Percentiles rank a stretch among this genome's conserved stretches.
Conservation (phyloP, 2,329 filamentous ascomycete species). For the Grosmannia penicillata region DNA sequence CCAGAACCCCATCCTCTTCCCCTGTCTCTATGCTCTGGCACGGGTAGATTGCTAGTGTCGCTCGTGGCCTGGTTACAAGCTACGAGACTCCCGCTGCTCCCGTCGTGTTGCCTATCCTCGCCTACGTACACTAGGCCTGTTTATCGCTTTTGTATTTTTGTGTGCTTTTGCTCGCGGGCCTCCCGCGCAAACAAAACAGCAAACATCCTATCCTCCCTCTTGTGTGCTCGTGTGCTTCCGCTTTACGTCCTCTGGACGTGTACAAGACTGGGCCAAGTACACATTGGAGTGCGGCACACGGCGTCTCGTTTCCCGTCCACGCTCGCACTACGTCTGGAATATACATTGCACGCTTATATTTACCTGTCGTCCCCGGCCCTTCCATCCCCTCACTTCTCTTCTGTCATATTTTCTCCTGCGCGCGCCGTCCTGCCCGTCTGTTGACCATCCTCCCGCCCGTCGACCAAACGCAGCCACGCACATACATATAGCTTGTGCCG, state of each 20-base stretch:
- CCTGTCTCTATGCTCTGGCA: slow-evolving; percentile 2
- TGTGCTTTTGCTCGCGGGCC: neutral
- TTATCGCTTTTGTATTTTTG: neutral
- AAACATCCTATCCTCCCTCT: neutral
- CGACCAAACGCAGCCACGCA: too few relatives aligned
- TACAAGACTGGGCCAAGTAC: too few relatives aligned
- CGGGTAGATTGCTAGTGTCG: slow-evolving; percentile 4
- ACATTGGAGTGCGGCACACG: neutral
- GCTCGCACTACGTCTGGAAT: slow-evolving; percentile 2
- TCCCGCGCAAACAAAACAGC: slow-evolving; percentile 1
- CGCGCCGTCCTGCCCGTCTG: neutral
- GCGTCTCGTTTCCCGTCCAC: slow-evolving; percentile 2
- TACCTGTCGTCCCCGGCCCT: neutral
- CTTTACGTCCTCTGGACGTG: neutral
- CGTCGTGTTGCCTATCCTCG: slow-evolving; percentile 1
- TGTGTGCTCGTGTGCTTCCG: neutral
- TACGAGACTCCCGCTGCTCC: slow-evolving; percentile 3
- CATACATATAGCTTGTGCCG: too few relatives aligned
- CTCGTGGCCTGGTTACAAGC: slow-evolving; percentile 3
- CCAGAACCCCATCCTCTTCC: neutral
- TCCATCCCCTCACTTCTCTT: neutral
- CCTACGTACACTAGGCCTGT: slow-evolving; percentile 1
- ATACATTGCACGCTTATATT: neutral
- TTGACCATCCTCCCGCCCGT: neutral
- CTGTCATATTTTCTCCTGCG: neutral